phyloP scores from a whole-genome alignment of 2,329 filamentous ascomycete genomes.

The Davidsoniella neocaledoniae region DNA sequence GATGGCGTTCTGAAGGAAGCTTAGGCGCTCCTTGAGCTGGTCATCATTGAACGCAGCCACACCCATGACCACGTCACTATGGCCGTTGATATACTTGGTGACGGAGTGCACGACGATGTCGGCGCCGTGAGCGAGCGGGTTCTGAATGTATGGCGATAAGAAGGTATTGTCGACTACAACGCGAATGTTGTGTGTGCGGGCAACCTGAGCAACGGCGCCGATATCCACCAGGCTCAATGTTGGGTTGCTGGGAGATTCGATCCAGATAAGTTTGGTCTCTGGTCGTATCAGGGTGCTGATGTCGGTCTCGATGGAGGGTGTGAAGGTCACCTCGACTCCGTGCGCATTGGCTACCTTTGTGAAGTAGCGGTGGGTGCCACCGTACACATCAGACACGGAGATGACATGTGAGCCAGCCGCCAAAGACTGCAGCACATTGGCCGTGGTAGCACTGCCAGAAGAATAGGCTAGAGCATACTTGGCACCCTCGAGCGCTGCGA shows the following conservation, averaged over 20 bases:
- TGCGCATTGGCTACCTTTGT: conserved; percentile 93
- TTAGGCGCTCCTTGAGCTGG: conserved; percentile 55
- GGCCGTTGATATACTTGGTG: conserved; percentile 98
- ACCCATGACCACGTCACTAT: conserved; percentile 94
- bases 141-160: conserved; percentile 89
- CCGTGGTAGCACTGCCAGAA: conserved; percentile 85
- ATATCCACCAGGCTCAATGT: conserved; percentile 90
- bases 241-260: conserved; percentile 88
- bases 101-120: conserved; percentile 95
- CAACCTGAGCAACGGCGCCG: conserved; percentile 61
- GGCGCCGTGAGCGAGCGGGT: conserved; percentile 84
- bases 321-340: conserved; percentile 87
- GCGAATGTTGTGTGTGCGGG: conserved; percentile 74
- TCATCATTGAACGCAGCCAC: conserved; percentile 88
- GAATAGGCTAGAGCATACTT: conserved; percentile 87
- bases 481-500: conserved; percentile 84
- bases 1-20: conserved; percentile 93
- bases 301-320: conserved; percentile 78
- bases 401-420: conserved; percentile 85
- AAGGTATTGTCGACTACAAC: conserved; percentile 99
- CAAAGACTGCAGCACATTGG: conserved; percentile 81
- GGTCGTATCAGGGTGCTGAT: conserved; percentile 69
- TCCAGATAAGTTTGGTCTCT: conserved; percentile 92
- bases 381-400: conserved; percentile 94
- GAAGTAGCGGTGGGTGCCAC: conserved; percentile 96